Evolutionary conservation across 2,329 filamentous ascomycete species (phyloP).

Genomic region (Tricladium varicosporioides): DNA sequence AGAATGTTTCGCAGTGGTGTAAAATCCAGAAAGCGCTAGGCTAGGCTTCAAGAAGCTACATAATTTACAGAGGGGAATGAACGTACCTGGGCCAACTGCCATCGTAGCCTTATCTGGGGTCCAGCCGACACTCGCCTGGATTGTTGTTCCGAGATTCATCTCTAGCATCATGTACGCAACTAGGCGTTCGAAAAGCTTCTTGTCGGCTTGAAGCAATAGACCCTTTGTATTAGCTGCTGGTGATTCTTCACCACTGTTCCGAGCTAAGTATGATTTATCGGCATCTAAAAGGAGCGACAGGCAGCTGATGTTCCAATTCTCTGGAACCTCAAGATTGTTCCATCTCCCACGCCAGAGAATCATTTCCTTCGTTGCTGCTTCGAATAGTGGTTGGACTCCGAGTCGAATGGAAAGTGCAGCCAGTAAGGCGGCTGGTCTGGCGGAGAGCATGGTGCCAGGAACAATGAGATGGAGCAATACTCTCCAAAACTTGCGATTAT

Average conservation of each 20-base stretch:
- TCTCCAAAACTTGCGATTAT: conserved; percentile 20
- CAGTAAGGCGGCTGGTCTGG: conserved; percentile 20
- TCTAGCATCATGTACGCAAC: conserved; percentile 22
- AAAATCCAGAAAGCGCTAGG: no score
- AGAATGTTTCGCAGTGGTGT: no score
- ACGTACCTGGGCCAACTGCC: conserved; percentile 13
- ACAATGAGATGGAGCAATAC: conserved; percentile 23
- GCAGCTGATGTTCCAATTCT: conserved; percentile 21
- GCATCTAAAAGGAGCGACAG: conserved; percentile 18
- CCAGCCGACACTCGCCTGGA: conserved; percentile 17
- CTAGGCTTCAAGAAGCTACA: no score
- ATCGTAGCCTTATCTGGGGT: conserved; percentile 18
- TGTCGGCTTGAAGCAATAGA: conserved; percentile 6
- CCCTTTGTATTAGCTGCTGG: background rate
- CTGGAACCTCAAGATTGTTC: conserved; percentile 20
- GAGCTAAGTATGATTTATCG: conserved; percentile 13
- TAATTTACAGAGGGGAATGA: no score
- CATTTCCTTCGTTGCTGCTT: conserved; percentile 18
- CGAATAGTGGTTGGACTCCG: conserved; percentile 17
- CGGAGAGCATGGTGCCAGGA: conserved; percentile 22
- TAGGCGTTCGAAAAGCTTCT: conserved; percentile 14
- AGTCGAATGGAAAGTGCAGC: conserved; percentile 19
- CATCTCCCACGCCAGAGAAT: conserved; percentile 15
- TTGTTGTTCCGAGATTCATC: conserved; percentile 18
- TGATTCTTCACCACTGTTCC: background rate